Base-by-base conservation (phyloP, 2,329 filamentous ascomycete genomes). In the Diaporthe sp. region DNA sequence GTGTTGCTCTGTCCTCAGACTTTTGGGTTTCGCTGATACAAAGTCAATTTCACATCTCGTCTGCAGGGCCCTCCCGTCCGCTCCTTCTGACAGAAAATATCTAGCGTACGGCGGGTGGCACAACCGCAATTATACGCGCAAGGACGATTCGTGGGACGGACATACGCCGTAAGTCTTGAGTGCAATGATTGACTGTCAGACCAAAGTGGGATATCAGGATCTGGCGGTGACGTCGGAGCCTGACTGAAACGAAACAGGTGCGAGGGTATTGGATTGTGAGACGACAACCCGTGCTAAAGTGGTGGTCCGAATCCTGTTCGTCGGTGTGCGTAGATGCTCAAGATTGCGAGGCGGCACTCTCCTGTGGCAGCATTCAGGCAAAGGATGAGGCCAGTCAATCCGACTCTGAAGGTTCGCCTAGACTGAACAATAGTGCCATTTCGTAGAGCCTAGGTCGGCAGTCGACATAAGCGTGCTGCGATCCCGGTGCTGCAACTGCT, bases 21-120 rank as follows among this genome's bases (percentile, higher is more conserved):
- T 42, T 69, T 69, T 69, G 49, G 34, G 65, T 69, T 69, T 69
- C 49, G 65, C 65, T 69, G 65, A 55, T 53, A 42, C 65, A 55
- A 69, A 69, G 46, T 55, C 46, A 69, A 69, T 69, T 55, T 69
- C 15, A 34, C 12, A 7, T 55, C 25, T 15, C 46, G 25, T 65
- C 25, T 65, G 59, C 39, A 31, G 8, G 17, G 8, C 15, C 39
- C 17, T 31, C 42, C 31, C 8, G 25, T 37, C 49, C 22, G 46
- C 31, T 39, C 31, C 25, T 17, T 8, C 17, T 34, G 61, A 4
- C 42, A n/a, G 49, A 51, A 5, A 65, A 46, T 22, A 46, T 59
- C 25, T 5, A 39, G 55, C 31, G 28, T 15, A 12, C 22, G 46
- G 46, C n/a, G 65, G n/a, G n/a, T 42, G n/a, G n/a, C 46, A 19